phyloP scores from a whole-genome alignment of 306 rosid species.

The Acmispon strigosus region DNA sequence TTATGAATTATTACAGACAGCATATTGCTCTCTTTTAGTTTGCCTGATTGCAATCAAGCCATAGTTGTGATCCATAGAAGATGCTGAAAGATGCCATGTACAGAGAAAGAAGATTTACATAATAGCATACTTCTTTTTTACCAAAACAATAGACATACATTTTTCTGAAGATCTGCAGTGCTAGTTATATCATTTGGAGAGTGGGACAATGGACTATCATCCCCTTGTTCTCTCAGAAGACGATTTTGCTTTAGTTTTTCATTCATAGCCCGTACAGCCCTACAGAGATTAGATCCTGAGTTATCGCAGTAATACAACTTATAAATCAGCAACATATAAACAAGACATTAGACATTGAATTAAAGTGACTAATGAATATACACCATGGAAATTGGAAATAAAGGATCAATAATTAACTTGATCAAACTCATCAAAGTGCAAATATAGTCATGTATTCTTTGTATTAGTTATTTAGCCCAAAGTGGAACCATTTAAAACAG shows the following conservation, averaged over 20 bases:
- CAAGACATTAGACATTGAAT: background rate
- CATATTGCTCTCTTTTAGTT: background rate
- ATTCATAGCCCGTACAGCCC: constrained; percentile 99
- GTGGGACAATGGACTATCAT: constrained; percentile 44
- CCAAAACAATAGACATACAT: constrained; percentile 27
- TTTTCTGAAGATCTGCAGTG: constrained; percentile 27
- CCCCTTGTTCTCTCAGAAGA: constrained; percentile 54
- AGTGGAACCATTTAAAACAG: constrained; percentile 3
- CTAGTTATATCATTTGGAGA: constrained; percentile 37
- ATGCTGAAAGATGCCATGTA: constrained; percentile 15
- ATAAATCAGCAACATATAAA: background rate
- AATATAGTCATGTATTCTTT: background rate
- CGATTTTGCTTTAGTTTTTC: constrained; percentile 91
- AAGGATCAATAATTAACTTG: constrained; percentile 12
- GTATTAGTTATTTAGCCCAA: constrained; percentile 2
- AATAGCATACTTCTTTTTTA: constrained; percentile 11
- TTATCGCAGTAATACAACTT: constrained; percentile 18
- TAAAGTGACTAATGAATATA: constrained; percentile 1
- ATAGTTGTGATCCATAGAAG: background rate
- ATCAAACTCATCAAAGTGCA: background rate
- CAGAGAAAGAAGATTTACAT: background rate
- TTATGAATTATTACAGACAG: background rate
- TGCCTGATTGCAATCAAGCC: constrained; percentile 6
- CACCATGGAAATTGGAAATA: background rate
- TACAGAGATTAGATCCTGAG: constrained; percentile 30